Percentiles rank a stretch among this genome's conserved stretches.
These are phyloP conservation scores for Ophiostoma himal-ulmi DNA, from an alignment of 2,329 filamentous ascomycete species.

Conservation along the genomic window DNA sequence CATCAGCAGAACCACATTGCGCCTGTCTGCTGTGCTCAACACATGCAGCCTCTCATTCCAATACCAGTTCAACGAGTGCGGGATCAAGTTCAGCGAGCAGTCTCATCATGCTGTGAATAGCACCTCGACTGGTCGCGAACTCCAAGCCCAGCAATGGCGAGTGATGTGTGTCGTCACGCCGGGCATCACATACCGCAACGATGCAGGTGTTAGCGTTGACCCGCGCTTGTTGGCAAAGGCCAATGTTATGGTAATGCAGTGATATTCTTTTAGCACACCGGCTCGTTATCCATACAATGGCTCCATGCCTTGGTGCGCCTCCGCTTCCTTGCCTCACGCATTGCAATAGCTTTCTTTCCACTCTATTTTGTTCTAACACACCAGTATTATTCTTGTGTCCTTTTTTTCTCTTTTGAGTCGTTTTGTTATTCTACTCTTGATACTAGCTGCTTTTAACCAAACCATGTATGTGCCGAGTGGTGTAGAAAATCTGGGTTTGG, in stretches of 20 bases:
- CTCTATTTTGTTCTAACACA: too few species aligned
- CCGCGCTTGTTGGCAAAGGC: slow-evolving; percentile 42
- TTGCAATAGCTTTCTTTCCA: too few species aligned
- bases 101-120: slow-evolving; percentile 45
- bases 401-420: not conserved
- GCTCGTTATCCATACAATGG: not conserved
- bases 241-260: slow-evolving; percentile 45
- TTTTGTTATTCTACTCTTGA: not conserved
- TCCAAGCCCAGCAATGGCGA: slow-evolving; percentile 48
- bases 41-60: slow-evolving; percentile 35
- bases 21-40: slow-evolving; percentile 44
- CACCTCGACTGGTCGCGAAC: slow-evolving; percentile 28
- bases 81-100: slow-evolving; percentile 44
- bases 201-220: slow-evolving; percentile 42
- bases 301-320: not conserved
- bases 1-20: slow-evolving; percentile 40
- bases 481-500: too few species aligned
- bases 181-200: slow-evolving; percentile 49
- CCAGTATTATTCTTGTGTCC: not conserved
- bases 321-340: not conserved
- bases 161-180: slow-evolving; percentile 51
- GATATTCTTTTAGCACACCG: not conserved
- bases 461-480: too few species aligned
- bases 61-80: slow-evolving; percentile 44
- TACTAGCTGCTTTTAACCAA: not conserved